Percentiles rank a stretch among this genome's conserved stretches.
phyloP scores from a whole-genome alignment of 1,139 yeast species.

The Taphrina confusa region DNA sequence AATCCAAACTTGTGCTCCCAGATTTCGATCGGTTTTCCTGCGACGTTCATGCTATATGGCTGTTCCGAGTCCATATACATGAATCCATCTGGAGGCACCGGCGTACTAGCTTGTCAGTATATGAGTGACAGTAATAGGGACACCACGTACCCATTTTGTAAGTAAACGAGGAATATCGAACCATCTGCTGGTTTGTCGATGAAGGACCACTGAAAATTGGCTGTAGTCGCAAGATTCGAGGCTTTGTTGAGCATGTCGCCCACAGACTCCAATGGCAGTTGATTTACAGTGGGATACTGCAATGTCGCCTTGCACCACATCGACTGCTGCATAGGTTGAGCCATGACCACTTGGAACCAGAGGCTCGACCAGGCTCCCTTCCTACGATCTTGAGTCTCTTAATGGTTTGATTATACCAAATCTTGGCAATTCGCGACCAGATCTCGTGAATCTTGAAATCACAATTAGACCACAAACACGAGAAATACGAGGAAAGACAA shows the following conservation, averaged over 20 bases:
- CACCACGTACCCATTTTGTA: slow-evolving; percentile 20
- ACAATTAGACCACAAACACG: neutral
- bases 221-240: slow-evolving; percentile 27
- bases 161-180: slow-evolving; percentile 35
- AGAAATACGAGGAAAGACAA: neutral
- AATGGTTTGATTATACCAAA: too few relatives aligned
- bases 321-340: slow-evolving; percentile 21
- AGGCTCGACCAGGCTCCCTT: too few relatives aligned
- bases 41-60: slow-evolving; percentile 33
- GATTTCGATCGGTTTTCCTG: slow-evolving; percentile 36
- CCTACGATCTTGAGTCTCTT: too few relatives aligned
- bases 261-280: slow-evolving; percentile 36
- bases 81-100: slow-evolving; percentile 38
- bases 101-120: slow-evolving; percentile 2
- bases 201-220: slow-evolving; percentile 37
- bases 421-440: too few relatives aligned
- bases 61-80: slow-evolving; percentile 38
- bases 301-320: slow-evolving; percentile 37
- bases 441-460: too few relatives aligned
- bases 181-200: slow-evolving; percentile 38
- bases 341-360: neutral
- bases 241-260: slow-evolving; percentile 38
- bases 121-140: neutral
- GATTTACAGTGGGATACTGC: slow-evolving; percentile 35
- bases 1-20: slow-evolving; percentile 38